Base-by-base conservation (phyloP, 345 rosid genomes). In the Tarenaya hassleriana region DNA sequence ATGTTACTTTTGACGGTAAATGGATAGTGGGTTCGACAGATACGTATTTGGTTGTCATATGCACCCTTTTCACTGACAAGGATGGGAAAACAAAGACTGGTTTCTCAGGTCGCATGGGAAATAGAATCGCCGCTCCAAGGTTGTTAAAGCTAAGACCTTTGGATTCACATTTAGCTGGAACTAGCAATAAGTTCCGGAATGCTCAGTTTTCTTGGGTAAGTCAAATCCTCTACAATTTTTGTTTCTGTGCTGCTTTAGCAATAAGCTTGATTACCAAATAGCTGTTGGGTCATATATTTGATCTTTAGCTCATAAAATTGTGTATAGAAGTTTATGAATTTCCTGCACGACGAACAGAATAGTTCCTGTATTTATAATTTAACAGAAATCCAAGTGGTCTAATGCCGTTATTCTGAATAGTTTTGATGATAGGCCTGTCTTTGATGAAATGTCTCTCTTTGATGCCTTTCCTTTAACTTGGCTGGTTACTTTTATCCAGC, bases 161-260 rank as follows among this genome's bases (percentile, higher is more conserved):
- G 21, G 97, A 88, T 55, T 77, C 97, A 3, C 89, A 85, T 70
- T 63, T 75, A 68, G 98, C 98, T 63, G 98, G 98, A 57, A 63
- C 64, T n/a, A 61, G 81, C 63, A 92, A 83, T 42, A 85, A 81
- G 69, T 92, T 92, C 73, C 95, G 77, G 4, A 81, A 77, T 43
- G 97, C 95, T 70, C 95, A 88, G 61, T 92, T 92, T 56, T 92
- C 95, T 6, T 92, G 99, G 99, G 97, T 92, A 78, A 56, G 88
- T 41, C 38, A 58, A 52, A 58, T 33, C 52, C 60, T 58, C 29
- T 7, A 21, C 47, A 32, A 43, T 32, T 21, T 14, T 43, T 60
- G 33, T 46, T 41, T 14, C 31, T 4, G 7, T 50, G 29, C 32
- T 31, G 8, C 21, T 39, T 6, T 49, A 51, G 37, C 44, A 7